phyloP scores from a whole-genome alignment of 805 yeast species.

The Saccharomycopsis amapae region DNA sequence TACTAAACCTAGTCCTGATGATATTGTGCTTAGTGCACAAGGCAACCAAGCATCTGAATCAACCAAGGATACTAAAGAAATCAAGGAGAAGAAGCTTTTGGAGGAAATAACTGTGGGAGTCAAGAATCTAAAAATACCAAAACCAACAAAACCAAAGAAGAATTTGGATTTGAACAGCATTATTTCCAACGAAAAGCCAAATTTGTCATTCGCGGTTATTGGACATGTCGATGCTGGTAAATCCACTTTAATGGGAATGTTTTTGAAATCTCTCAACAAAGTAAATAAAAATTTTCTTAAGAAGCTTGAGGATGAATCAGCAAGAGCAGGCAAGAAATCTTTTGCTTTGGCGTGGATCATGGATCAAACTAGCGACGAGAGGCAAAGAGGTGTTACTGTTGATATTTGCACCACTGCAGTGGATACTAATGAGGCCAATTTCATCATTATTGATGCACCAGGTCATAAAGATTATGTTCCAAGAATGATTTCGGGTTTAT shows the following conservation, averaged over 20 bases:
- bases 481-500: constrained; percentile 76
- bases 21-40: constrained; percentile 55
- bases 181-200: constrained; percentile 39
- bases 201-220: constrained; percentile 66
- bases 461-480: constrained; percentile 82
- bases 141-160: constrained; percentile 36
- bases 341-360: constrained; percentile 82
- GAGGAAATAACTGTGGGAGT: constrained; percentile 3
- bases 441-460: constrained; percentile 77
- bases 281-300: constrained; percentile 59
- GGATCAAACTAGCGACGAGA: constrained; percentile 75
- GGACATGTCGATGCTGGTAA: constrained; percentile 88
- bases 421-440: constrained; percentile 46
- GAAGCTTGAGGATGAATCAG: constrained; percentile 57
- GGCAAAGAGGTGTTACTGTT: constrained; percentile 70
- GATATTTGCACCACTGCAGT: constrained; percentile 67
- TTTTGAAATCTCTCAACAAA: constrained; percentile 58
- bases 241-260: constrained; percentile 70
- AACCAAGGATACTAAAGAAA: constrained; percentile 22
- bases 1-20: constrained; percentile 77
- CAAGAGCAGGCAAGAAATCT: constrained; percentile 63
- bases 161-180: constrained; percentile 35
- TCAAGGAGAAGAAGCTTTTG: constrained; percentile 16
- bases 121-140: constrained; percentile 19
- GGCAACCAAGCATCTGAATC: constrained; percentile 24